phyloP scores from a whole-genome alignment of 1,139 yeast genomes.

The Protomyces pachydermus region DNA sequence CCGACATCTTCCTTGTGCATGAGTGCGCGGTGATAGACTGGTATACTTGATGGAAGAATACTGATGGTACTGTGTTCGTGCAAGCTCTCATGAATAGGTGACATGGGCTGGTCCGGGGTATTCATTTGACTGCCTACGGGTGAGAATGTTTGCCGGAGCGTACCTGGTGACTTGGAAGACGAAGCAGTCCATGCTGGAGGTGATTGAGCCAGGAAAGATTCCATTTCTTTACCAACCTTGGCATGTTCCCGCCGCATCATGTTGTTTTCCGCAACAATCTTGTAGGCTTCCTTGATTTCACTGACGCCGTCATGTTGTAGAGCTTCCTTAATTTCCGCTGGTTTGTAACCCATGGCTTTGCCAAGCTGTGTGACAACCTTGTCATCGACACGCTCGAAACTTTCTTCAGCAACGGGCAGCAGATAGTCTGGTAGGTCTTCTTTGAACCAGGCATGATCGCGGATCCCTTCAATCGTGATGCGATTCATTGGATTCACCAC shows the following conservation, averaged over 20 bases:
- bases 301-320: slow-evolving; percentile 46
- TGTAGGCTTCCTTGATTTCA: slow-evolving; percentile 88
- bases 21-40: slow-evolving; percentile 88
- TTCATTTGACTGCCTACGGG: slow-evolving; percentile 3
- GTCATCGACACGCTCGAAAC: slow-evolving; percentile 52
- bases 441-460: slow-evolving; percentile 95
- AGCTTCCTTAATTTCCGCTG: slow-evolving; percentile 77
- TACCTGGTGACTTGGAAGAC: slow-evolving; percentile 35
- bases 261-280: slow-evolving; percentile 79
- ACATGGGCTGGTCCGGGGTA: slow-evolving; percentile 3
- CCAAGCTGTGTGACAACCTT: slow-evolving; percentile 73
- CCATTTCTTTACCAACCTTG: slow-evolving; percentile 42
- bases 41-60: slow-evolving; percentile 73
- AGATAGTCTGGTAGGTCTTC: slow-evolving; percentile 77
- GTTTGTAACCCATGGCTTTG: slow-evolving; percentile 87
- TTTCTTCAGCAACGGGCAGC: slow-evolving; percentile 52
- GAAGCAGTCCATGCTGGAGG: slow-evolving; percentile 43
- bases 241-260: slow-evolving; percentile 37
- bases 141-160: slow-evolving; percentile 32
- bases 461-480: slow-evolving; percentile 87
- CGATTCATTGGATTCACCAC: slow-evolving; percentile 95
- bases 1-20: slow-evolving; percentile 56
- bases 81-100: slow-evolving; percentile 6
- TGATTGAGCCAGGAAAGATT: slow-evolving; percentile 29
- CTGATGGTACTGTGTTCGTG: slow-evolving; percentile 17